These are phyloP conservation scores for Mycena sp. DNA, from an alignment of 1,284 basidiomycete species.

Conservation along the genomic window DNA sequence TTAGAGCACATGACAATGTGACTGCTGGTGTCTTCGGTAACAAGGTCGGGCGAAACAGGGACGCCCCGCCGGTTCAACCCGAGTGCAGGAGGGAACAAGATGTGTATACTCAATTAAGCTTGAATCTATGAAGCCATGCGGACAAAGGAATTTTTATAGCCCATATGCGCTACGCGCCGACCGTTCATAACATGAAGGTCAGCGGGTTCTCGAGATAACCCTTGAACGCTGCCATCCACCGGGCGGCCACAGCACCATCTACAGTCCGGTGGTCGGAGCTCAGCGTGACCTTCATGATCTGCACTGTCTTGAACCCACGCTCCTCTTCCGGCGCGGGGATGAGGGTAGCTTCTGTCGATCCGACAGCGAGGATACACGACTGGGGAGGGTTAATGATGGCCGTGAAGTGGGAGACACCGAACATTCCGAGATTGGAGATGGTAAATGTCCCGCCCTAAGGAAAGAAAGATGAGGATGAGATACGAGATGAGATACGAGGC, in stretches of 20 bases:
- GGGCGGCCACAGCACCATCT: slow-evolving; percentile 91
- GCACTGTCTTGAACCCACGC: slow-evolving; percentile 91
- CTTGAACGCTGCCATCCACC: slow-evolving; percentile 95
- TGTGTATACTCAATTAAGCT: slow-evolving; percentile 8
- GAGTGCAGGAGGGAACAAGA: not conserved
- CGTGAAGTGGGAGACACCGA: slow-evolving; percentile 93
- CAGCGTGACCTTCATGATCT: slow-evolving; percentile 96
- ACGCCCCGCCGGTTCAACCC: no score
- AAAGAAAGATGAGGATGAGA: not conserved
- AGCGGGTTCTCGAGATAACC: slow-evolving; percentile 97
- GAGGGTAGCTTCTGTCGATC: slow-evolving; percentile 88
- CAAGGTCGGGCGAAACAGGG: no score
- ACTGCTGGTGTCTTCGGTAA: no score
- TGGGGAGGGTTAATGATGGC: slow-evolving; percentile 99
- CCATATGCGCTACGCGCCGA: not conserved
- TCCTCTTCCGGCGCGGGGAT: slow-evolving; percentile 90
- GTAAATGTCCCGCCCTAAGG: slow-evolving; percentile 95
- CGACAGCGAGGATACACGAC: slow-evolving; percentile 97
- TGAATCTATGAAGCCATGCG: slow-evolving; percentile 17
- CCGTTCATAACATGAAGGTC: slow-evolving; percentile 87
- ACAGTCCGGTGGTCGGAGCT: slow-evolving; percentile 96
- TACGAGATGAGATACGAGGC: not conserved
- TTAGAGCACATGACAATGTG: not conserved
- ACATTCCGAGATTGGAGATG: slow-evolving; percentile 99
- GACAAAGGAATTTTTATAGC: not conserved